Evolutionary conservation across 2,329 filamentous ascomycete species (phyloP).

Genomic region (Microsporum canis): DNA sequence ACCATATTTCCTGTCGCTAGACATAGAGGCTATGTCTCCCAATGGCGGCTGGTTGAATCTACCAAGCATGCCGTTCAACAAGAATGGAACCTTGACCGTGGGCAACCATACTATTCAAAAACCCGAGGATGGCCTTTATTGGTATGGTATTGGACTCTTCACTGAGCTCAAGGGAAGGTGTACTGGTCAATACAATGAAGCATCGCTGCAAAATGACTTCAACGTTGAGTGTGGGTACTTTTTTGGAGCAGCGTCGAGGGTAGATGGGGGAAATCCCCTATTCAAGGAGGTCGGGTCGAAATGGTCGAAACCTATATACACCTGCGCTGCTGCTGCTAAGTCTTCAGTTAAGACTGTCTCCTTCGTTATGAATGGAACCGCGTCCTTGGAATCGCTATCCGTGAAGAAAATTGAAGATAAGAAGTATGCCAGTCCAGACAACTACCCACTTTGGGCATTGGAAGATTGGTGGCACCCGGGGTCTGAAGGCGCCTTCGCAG

Average conservation of each 20-base stretch:
- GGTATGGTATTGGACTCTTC: neutral
- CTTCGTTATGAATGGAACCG: conserved; percentile 35
- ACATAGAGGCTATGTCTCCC: neutral
- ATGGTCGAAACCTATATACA: conserved; percentile 36
- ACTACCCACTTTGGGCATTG: conserved; percentile 29
- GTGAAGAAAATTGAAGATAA: conserved; percentile 29
- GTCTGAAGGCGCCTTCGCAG: conserved; percentile 15
- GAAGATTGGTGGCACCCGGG: conserved; percentile 23
- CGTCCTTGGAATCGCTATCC: conserved; percentile 23
- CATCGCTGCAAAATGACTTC: neutral
- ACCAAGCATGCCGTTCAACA: neutral
- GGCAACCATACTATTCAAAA: neutral
- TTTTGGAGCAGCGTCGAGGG: conserved; percentile 29
- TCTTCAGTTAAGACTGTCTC: conserved; percentile 37
- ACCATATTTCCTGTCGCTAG: neutral
- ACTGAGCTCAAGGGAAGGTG: neutral
- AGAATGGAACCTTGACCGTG: neutral
- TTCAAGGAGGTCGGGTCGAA: conserved; percentile 31
- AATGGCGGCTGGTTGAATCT: neutral
- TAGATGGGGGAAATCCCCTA: conserved; percentile 25
- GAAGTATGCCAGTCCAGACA: conserved; percentile 21
- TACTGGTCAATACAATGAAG: neutral
- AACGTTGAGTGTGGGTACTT: conserved; percentile 30
- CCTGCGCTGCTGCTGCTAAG: conserved; percentile 33
- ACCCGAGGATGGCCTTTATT: neutral